Evolutionary conservation across 2,329 filamentous ascomycete species (phyloP), one percentile per base, ranked within the genome.

Genomic region (Orbilia javanica): DNA sequence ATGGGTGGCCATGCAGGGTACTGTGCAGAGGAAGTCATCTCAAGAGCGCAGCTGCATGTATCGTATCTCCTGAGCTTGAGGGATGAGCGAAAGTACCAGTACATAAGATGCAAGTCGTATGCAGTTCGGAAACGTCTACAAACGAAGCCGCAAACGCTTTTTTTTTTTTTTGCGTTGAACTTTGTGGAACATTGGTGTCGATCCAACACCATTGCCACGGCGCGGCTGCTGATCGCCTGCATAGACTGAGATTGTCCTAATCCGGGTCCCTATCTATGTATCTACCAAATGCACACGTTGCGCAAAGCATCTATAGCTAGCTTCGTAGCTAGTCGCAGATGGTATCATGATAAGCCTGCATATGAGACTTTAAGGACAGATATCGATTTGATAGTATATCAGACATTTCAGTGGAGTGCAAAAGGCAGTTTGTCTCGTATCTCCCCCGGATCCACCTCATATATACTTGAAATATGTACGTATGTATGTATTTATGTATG

Each of bases 11-110:
- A 66, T 64, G 72, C 73, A 70, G 48, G 50, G 44, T 31, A 18
- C 60, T 55, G 53, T 27, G 53, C 65, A 69, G 66, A n/a, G 25
- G 27, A 76, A 64, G 73, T n/a, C 60, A 66, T 73, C 69, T 57
- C 39, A n/a, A 66, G 60, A 50, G 50, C 20, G 36, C 34, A 52
- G 46, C 53, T 69, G 73, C 65, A 70, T 36, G 60, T 66, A 55
- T 44, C 34, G 60, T 44, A 48, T 60, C 42, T 53, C 52, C n/a
- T 27, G 48, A 20, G 39, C 20, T 48, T 66, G 27, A 39, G 42
- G 34, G 50, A 50, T 36, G 53, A 4, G n/a, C 8, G n/a, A 3
- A 67, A 63, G 73, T 77, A 77, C 62, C 22, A 36, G 65, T 77
- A 77, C 73, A 62, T 62, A 22, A 13, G 31, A 34, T 42, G 64